phyloP scores from a whole-genome alignment of 345 rosid genomes.

The Acer negundo region DNA sequence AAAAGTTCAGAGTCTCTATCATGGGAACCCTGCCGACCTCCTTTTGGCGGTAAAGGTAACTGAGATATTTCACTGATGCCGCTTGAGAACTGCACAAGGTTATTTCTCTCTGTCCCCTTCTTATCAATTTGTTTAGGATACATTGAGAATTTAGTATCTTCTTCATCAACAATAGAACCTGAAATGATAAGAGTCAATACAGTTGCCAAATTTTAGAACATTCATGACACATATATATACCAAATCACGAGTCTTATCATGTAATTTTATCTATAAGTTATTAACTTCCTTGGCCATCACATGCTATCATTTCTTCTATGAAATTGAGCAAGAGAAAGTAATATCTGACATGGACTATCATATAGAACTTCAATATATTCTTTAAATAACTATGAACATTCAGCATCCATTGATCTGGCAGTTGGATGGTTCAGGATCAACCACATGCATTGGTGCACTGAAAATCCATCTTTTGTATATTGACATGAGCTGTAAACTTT shows the following conservation, averaged over 20 bases:
- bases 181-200: conserved; percentile 24
- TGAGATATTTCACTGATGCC: conserved; percentile 43
- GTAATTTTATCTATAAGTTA: background rate
- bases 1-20: conserved; percentile 41
- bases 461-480: background rate
- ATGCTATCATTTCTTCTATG: background rate
- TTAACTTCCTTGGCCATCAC: background rate
- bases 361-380: conserved; percentile 13
- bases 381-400: background rate
- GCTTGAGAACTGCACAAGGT: conserved; percentile 43
- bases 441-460: background rate
- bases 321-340: background rate
- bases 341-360: background rate
- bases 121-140: conserved; percentile 50
- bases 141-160: conserved; percentile 49
- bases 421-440: conserved; percentile 12
- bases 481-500: background rate
- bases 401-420: background rate
- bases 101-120: conserved; percentile 49
- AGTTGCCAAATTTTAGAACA: background rate
- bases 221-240: conserved; percentile 8
- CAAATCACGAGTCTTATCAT: conserved; percentile 5
- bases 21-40: conserved; percentile 36
- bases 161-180: conserved; percentile 42
- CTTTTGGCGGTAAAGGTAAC: conserved; percentile 38